Conservation (phyloP, 2,329 filamentous ascomycete species). For the Sporothrix inflata region DNA sequence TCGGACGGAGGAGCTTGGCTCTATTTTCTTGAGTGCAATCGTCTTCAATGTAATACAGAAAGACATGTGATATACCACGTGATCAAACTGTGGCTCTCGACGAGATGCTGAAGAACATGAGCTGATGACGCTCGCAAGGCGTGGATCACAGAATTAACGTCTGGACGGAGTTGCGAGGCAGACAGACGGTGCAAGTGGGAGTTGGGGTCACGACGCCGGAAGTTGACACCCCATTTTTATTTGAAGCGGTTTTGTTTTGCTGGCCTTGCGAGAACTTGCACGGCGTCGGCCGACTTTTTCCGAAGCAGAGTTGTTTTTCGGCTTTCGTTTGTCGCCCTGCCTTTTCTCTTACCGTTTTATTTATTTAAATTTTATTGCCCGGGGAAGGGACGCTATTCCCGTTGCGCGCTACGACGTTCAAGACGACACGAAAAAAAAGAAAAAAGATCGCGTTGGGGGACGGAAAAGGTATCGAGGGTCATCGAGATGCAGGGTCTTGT, state of each 20-base stretch:
- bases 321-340: neutral
- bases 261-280: neutral
- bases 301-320: neutral
- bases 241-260: neutral
- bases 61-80: neutral
- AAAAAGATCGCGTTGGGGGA: neutral
- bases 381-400: neutral
- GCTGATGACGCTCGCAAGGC: neutral
- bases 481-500: slow-evolving; percentile 10
- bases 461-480: neutral
- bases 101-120: neutral
- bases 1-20: too few relatives aligned
- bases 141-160: neutral
- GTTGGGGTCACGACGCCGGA: neutral
- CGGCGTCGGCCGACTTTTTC: slow-evolving; percentile 13
- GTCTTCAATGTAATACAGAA: too few relatives aligned
- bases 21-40: too few relatives aligned
- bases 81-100: neutral
- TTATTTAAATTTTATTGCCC: neutral
- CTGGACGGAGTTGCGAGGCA: neutral
- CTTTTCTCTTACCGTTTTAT: neutral
- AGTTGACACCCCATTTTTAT: slow-evolving; percentile 11
- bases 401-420: too few relatives aligned
- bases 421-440: neutral
- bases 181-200: neutral